Evolutionary conservation across 83 land plant genomes (phyloP), one percentile per base, ranked within the genome.

Genomic region (Picea mariana): DNA sequence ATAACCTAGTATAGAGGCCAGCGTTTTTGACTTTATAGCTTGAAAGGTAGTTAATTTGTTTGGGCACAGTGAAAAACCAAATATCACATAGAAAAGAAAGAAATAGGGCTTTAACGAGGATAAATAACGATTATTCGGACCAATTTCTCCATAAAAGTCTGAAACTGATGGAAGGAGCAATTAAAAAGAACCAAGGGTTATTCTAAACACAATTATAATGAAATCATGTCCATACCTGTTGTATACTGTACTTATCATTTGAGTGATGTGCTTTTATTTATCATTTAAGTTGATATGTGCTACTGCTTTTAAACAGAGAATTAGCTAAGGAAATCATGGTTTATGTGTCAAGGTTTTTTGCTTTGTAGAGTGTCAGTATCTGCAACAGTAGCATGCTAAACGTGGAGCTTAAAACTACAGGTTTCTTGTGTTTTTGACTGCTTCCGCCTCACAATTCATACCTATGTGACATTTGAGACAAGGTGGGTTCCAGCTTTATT

Each of bases 401-500:
- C n/a, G 77, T 5, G 11, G 44, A 23, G 21, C 24, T 47, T 73
- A 11, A 40, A 18, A n/a, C n/a, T 47, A 7, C 77, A 73, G 77
- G 77, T 73, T 34, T 47, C 77, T 44, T 73, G 58, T n/a, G 77
- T 42, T 73, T 47, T 73, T 44, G 21, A 73, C 47, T n/a, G n/a
- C 24, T 44, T 73, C 21, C 26, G 20, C 24, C n/a, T 73, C 47
- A n/a, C 47, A 3, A 73, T 73, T 73, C 77, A 73, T 73, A n/a
- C 58, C 58, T 73, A 44, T 73, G 12, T 52, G 21, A 20, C 17
- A n/a, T 18, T 73, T 21, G 23, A 18, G 24, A 52, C 58, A 52
- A 47, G 47, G 55, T 73, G 77, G 77, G 77, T 73, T 73, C 77
- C 77, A 21, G 23, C 77, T n/a, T 44, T 73, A 73, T 73, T 73